Conservation (phyloP, 2,329 filamentous ascomycete species). For the Trichoderma endophyticum region DNA sequence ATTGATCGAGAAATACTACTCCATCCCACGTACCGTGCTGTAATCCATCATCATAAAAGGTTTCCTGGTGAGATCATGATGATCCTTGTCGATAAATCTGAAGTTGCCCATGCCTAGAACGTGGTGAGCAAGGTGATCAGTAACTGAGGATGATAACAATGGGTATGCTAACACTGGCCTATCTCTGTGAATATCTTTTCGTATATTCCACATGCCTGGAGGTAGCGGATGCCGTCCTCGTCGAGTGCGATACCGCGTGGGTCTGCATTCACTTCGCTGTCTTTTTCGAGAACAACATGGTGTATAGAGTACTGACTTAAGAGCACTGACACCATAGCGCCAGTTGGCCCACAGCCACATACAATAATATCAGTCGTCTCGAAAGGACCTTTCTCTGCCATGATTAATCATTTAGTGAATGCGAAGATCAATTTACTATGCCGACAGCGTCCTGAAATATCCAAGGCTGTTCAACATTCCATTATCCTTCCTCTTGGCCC, state of each 20-base stretch:
- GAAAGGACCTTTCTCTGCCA: not conserved
- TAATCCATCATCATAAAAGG: constrained; percentile 22
- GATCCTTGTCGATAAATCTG: constrained; percentile 18
- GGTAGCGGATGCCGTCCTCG: constrained; percentile 30
- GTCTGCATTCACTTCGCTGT: constrained; percentile 27
- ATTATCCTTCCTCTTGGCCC: not conserved
- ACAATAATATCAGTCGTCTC: constrained; percentile 27
- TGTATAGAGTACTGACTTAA: constrained; percentile 19
- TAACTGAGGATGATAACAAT: not conserved
- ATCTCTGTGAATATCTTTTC: constrained; percentile 25
- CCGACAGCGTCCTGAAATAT: not conserved
- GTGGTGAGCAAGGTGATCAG: not conserved
- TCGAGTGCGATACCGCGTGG: constrained; percentile 32
- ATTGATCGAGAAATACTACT: not conserved
- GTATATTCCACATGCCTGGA: constrained; percentile 27
- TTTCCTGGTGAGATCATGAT: constrained; percentile 12
- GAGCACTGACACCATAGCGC: constrained; percentile 25
- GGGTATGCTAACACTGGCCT: not conserved
- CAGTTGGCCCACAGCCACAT: constrained; percentile 29
- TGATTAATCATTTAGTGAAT: not conserved
- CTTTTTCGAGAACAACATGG: constrained; percentile 29
- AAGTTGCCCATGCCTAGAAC: constrained; percentile 22
- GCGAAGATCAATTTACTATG: not conserved
- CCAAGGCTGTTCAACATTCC: not conserved
- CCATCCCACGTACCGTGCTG: constrained; percentile 10